Evolutionary conservation across 345 rosid species (phyloP).

Genomic region (Eucalyptus curtisii): DNA sequence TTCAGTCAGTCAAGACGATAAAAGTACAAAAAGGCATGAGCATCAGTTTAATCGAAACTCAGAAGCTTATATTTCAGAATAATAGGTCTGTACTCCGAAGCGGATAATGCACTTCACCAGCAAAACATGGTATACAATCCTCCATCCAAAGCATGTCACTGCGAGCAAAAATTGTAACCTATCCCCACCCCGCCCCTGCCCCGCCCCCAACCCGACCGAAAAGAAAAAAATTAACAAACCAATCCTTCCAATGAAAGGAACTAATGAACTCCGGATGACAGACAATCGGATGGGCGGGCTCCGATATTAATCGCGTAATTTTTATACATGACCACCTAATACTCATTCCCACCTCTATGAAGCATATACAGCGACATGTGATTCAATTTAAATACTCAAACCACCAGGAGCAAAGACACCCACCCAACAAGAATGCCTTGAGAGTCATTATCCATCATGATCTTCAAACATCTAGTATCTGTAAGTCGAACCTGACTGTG

Average conservation of each 20-base stretch:
- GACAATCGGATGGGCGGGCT: neutral
- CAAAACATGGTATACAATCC: neutral
- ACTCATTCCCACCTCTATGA: neutral
- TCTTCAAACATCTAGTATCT: slow-evolving; percentile 10
- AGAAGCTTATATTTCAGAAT: neutral
- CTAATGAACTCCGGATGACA: neutral
- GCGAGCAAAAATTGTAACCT: neutral
- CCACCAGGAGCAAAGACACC: neutral
- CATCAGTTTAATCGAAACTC: neutral
- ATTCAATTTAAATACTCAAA: neutral
- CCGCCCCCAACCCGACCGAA: neutral
- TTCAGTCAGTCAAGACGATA: neutral
- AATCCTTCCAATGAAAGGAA: neutral
- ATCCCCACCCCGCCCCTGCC: rapidly evolving
- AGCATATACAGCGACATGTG: neutral
- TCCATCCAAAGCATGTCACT: neutral
- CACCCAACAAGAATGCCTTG: neutral
- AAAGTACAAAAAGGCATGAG: neutral
- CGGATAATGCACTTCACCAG: neutral
- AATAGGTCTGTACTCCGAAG: neutral
- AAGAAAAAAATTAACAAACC: neutral
- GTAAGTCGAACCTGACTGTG: slow-evolving; percentile 42
- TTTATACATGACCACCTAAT: neutral
- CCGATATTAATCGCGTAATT: neutral
- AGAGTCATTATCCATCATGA: neutral